These are phyloP conservation scores for Bombardia bombarda DNA, from an alignment of 495 filamentous ascomycete genomes.

Conservation along the genomic window DNA sequence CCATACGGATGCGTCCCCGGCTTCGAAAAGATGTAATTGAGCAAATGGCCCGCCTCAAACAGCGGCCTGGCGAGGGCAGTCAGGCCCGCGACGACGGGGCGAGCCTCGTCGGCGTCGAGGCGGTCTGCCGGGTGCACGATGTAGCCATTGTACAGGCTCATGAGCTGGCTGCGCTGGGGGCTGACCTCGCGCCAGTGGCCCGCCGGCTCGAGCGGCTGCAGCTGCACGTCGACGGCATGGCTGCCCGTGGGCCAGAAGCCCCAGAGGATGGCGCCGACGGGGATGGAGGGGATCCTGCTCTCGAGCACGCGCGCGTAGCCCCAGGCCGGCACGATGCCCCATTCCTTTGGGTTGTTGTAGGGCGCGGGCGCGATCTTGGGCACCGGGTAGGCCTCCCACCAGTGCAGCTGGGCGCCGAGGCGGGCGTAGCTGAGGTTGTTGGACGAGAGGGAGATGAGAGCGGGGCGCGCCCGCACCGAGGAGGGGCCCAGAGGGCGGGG, in stretches of 20 bases:
- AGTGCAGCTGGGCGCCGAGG: slow-evolving; percentile 20
- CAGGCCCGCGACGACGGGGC: not conserved
- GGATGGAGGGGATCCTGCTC: slow-evolving; percentile 10
- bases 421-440: slow-evolving; percentile 41
- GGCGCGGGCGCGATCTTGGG: slow-evolving; percentile 23
- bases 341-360: slow-evolving; percentile 15
- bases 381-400: slow-evolving; percentile 23
- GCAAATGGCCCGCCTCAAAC: not conserved
- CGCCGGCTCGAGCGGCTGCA: not conserved
- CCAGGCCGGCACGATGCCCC: slow-evolving; percentile 41
- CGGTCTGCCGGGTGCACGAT: too few relatives aligned
- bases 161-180: not conserved
- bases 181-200: not conserved
- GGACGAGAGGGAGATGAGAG: slow-evolving; percentile 30
- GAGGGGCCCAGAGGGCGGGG: not conserved
- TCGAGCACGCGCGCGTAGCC: slow-evolving; percentile 32
- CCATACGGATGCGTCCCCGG: not conserved
- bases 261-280: not conserved
- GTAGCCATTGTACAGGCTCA: slow-evolving; percentile 7
- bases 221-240: slow-evolving; percentile 1
- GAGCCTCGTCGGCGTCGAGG: too few relatives aligned
- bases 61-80: not conserved
- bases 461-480: slow-evolving; percentile 28
- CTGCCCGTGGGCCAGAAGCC: slow-evolving; percentile 4
- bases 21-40: not conserved